Base-by-base conservation (phyloP, 1,284 basidiomycete genomes). In the Ceratobasidium sp. region DNA sequence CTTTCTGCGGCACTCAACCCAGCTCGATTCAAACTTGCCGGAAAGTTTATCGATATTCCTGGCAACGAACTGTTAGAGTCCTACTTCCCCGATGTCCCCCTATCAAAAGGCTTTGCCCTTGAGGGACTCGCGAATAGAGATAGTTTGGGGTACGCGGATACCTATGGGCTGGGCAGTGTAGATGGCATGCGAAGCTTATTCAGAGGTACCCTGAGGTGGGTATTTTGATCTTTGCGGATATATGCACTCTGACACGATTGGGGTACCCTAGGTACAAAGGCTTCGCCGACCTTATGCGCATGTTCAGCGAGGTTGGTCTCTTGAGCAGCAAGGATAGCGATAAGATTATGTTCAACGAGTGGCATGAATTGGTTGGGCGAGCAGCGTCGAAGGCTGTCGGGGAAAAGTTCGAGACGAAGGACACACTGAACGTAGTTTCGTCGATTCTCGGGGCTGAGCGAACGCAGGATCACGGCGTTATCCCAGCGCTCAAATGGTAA, bases 71-170 rank as follows among this genome's bases (percentile, higher is more conserved):
- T 95, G 13, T 78, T 95, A 67, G 78, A 78, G 56, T 80, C 82
- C 15, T 80, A 83, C 74, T 93, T 94, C 77, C 81, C 85, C 0
- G 76, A 85, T 8, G 82, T 96, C 1, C 86, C 89, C 0, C 79
- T 96, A 38, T 87, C 88, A 55, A 81, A 84, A 22, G 85, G 88
- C 1, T 82, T 94, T 50, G 84, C 83, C 52, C 81, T 98, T 32
- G 95, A 98, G 76, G 95, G 94, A 0, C 80, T 97, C 22, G 89
- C 96, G 17, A 98, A 98, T 79, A 82, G 96, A 42, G 87, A 97
- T 78, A 94, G 93, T 73, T 78, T 95, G 13, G 82, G 86, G 0
- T 98, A 97, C 77, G 85, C 85, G 1, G 80, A 84, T 34, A 86
- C 85, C 20, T 98, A 98, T 79, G 82, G 84, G 1, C 83, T 95